Percentiles rank a stretch among this genome's conserved stretches.
phyloP scores from a whole-genome alignment of 208 protist species.

The Trypanosoma avium region DNA sequence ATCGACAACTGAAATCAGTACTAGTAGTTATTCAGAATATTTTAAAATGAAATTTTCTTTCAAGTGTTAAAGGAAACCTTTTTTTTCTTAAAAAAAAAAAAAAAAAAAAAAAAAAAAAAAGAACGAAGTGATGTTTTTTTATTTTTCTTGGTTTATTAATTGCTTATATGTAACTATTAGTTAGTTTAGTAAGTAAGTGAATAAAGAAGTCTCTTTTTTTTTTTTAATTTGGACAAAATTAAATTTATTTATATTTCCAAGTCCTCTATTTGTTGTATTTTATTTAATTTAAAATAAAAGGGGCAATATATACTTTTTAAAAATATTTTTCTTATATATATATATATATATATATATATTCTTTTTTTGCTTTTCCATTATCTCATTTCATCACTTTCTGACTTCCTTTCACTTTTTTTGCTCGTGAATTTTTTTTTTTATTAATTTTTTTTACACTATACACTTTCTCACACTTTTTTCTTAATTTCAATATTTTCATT shows the following conservation, averaged over 20 bases:
- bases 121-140: not conserved
- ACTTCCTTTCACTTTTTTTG: not conserved
- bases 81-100: too few relatives aligned
- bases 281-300: too few relatives aligned
- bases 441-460: not conserved
- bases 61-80: too few relatives aligned
- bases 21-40: too few relatives aligned
- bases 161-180: too few relatives aligned
- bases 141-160: too few relatives aligned
- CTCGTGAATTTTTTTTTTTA: conserved; percentile 2
- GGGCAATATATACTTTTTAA: too few relatives aligned
- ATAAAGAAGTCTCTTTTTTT: conserved; percentile 7
- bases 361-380: conserved; percentile 13
- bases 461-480: not conserved
- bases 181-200: too few relatives aligned
- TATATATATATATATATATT: conserved; percentile 7
- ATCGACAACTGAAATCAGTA: not conserved
- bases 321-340: conserved; percentile 5
- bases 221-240: too few relatives aligned
- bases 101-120: conserved; percentile 7
- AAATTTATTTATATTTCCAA: conserved; percentile 23
- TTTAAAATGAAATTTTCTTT: too few relatives aligned
- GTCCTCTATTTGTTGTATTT: too few relatives aligned
- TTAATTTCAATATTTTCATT: conserved; percentile 13
- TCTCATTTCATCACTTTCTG: conserved; percentile 9